Conservation (phyloP, 148 eudicot species). For the Amaranthus hypochondriacus region DNA sequence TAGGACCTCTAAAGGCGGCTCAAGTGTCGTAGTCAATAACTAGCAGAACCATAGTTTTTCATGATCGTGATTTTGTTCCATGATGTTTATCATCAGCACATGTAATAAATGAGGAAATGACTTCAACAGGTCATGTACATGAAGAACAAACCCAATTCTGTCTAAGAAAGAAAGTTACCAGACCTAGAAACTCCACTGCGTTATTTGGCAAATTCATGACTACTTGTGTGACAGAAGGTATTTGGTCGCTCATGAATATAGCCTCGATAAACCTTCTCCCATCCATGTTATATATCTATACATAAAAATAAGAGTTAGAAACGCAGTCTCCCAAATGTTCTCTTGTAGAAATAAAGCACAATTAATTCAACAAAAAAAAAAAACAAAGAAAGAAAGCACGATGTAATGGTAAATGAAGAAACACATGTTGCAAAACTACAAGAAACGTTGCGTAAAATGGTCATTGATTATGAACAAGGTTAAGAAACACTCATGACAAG, state of each 20-base stretch:
- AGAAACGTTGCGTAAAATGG: neutral
- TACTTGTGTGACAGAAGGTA: slow-evolving; percentile 66
- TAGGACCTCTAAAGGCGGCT: slow-evolving; percentile 2
- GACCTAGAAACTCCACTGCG: slow-evolving; percentile 85
- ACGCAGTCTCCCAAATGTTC: neutral
- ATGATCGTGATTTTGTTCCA: neutral
- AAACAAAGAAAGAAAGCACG: neutral
- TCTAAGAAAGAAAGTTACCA: too few relatives aligned
- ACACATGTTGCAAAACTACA: neutral
- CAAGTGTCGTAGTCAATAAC: neutral
- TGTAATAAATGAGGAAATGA: neutral
- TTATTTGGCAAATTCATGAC: slow-evolving; percentile 94
- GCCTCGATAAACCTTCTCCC: slow-evolving; percentile 82
- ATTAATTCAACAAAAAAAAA: slow-evolving; percentile 1
- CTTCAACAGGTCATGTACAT: neutral
- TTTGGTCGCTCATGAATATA: slow-evolving; percentile 48
- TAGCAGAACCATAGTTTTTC: neutral
- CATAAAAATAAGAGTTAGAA: slow-evolving; percentile 16
- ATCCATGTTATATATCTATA: slow-evolving; percentile 88
- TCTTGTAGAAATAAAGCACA: neutral
- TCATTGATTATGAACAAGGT: neutral
- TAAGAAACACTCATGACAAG: neutral
- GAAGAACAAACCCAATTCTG: neutral
- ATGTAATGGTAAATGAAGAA: neutral
- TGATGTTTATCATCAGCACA: slow-evolving; percentile 3